phyloP scores from a whole-genome alignment of 768 basidiomycete species.

The Termitomyces sp. region DNA sequence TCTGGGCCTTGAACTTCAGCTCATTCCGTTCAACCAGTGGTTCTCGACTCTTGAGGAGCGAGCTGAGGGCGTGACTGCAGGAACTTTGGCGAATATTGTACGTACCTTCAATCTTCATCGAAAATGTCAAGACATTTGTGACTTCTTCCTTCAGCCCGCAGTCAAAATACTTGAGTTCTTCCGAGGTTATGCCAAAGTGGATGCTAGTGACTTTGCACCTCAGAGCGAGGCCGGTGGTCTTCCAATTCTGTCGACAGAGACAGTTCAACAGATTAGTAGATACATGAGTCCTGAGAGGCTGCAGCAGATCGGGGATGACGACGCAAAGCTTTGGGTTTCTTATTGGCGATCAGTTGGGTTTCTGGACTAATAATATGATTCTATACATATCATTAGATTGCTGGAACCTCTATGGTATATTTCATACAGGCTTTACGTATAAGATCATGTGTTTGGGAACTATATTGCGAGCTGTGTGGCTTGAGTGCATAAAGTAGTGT shows the following conservation, averaged over 20 bases:
- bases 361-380: neutral
- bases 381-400: neutral
- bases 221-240: conserved; percentile 8
- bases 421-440: neutral
- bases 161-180: conserved; percentile 30
- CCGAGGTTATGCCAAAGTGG: conserved; percentile 18
- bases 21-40: conserved; percentile 15
- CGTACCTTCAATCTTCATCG: neutral
- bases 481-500: conserved; percentile 14
- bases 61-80: neutral
- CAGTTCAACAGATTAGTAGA: neutral
- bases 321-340: conserved; percentile 7
- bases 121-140: neutral
- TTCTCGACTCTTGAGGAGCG: conserved; percentile 11
- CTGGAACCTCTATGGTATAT: neutral
- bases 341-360: conserved; percentile 5
- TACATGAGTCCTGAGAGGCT: neutral
- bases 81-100: conserved; percentile 1
- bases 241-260: conserved; percentile 2
- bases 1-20: neutral
- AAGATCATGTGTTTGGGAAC: neutral
- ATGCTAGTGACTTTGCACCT: neutral
- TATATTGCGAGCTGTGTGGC: neutral
- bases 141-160: conserved; percentile 20
- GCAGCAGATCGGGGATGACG: neutral